Evolutionary conservation across 331 rosid species (phyloP), one percentile per base, ranked within the genome.

Genomic region (Erythrophleum ivorense): DNA sequence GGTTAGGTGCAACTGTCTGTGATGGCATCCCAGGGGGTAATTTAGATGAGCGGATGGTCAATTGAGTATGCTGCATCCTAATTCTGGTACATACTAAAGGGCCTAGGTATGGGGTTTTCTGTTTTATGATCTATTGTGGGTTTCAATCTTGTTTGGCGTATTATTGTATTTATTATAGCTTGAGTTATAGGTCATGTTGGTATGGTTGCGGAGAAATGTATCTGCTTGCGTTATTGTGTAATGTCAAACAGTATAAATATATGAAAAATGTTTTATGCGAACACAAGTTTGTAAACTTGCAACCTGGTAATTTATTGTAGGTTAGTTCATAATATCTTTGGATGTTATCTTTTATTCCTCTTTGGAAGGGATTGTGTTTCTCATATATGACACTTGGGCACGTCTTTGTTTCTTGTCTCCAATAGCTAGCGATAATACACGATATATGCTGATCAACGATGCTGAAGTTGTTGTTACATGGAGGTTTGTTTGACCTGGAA

Each of bases 1-100:
- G 97, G 84, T 84, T 84, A 3, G 86, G 75, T 29, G 91, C 82
- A 84, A 73, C 78, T 41, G 84, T 77, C 74, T 74, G 75, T 68
- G 89, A 78, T 65, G 38, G 76, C 84, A 83, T 65, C 76, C 14
- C 57, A 7, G 53, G 52, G 60, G 79, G 84, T 41, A 85, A 81
- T 34, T 45, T 75, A 53, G 85, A 34, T 74, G 87, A 76, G 50
- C 89, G 79, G 79, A 59, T 38, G 76, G 74, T 52, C 55, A 55
- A 77, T 59, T 89, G 81, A 89, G 21, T 21, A 16, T 55, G 82
- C n/a, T 36, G 62, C 62, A 55, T 79, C 78, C 71, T 79, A 65
- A 49, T 78, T 54, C 38, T 68, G 70, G 71, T 82, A 55, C 19
- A 16, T 69, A 75, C 71, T n/a, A 43, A 81, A 31, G 87, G 82